These are phyloP conservation scores for Magnusiomyces ingens DNA, from an alignment of 1,139 yeast species.

Conservation along the genomic window DNA sequence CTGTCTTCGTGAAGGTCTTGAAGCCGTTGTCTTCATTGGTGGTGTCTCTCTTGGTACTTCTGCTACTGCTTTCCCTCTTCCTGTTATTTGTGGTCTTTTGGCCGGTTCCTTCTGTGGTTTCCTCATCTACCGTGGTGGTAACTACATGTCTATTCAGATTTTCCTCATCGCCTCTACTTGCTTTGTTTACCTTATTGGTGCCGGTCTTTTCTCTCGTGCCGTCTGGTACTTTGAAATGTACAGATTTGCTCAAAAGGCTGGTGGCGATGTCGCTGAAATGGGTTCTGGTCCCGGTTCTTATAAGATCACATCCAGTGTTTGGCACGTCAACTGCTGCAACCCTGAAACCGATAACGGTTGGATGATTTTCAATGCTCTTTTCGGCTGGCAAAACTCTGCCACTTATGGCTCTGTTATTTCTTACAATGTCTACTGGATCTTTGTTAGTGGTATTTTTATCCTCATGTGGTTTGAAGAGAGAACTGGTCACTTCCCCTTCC, in stretches of 20 bases:
- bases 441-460: conserved; percentile 49
- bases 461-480: conserved; percentile 53
- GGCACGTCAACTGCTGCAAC: conserved; percentile 98
- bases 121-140: conserved; percentile 69
- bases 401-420: conserved; percentile 86
- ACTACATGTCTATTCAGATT: conserved; percentile 66
- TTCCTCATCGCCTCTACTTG: conserved; percentile 81
- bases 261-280: conserved; percentile 80
- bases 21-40: conserved; percentile 82
- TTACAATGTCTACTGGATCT: conserved; percentile 70
- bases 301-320: conserved; percentile 67
- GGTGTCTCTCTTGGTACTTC: conserved; percentile 79
- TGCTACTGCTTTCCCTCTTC: conserved; percentile 71
- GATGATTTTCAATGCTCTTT: conserved; percentile 84
- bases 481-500: conserved; percentile 28
- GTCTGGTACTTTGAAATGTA: conserved; percentile 85
- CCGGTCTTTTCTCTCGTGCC: conserved; percentile 85
- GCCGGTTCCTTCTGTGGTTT: conserved; percentile 65
- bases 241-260: conserved; percentile 58
- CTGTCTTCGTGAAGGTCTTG: conserved; percentile 79
- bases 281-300: conserved; percentile 96
- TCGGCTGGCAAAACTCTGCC: conserved; percentile 96
- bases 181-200: conserved; percentile 77
- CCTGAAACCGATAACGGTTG: conserved; percentile 88
- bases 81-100: conserved; percentile 64